Evolutionary conservation across 805 yeast genomes (phyloP).

Genomic region (Naumovozyma baii): DNA sequence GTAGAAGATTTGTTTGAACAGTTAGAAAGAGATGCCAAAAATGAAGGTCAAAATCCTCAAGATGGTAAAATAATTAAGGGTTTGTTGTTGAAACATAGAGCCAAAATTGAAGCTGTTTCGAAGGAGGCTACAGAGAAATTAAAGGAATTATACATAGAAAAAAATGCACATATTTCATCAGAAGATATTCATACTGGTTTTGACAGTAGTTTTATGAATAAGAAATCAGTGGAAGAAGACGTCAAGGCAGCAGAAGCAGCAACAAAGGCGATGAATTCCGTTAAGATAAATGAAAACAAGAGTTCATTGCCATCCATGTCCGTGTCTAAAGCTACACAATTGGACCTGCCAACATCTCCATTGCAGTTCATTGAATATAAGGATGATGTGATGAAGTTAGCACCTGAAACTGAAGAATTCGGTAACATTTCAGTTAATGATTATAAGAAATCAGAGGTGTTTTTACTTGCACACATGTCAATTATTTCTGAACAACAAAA

Average conservation of each 20-base stretch:
- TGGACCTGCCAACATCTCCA: slow-evolving; percentile 1
- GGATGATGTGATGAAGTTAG: slow-evolving; percentile 43
- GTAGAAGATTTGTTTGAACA: slow-evolving; percentile 81
- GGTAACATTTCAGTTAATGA: slow-evolving; percentile 46
- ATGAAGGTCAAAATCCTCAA: slow-evolving; percentile 36
- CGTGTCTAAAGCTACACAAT: neutral
- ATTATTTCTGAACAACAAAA: slow-evolving; percentile 78
- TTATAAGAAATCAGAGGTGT: slow-evolving; percentile 41
- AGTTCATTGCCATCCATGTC: neutral
- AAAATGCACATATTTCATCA: slow-evolving; percentile 65
- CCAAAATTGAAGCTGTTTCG: slow-evolving; percentile 59
- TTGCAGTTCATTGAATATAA: slow-evolving; percentile 23
- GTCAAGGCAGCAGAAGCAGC: slow-evolving; percentile 4
- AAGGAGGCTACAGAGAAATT: slow-evolving; percentile 57
- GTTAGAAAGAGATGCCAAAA: slow-evolving; percentile 48
- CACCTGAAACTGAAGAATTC: slow-evolving; percentile 58
- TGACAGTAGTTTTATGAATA: slow-evolving; percentile 74
- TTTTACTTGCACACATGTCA: slow-evolving; percentile 47
- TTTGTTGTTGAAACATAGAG: slow-evolving; percentile 46
- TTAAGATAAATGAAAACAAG: slow-evolving; percentile 1
- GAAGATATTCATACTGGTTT: slow-evolving; percentile 91
- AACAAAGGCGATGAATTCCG: slow-evolving; percentile 4
- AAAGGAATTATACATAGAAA: slow-evolving; percentile 58
- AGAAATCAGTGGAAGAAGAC: slow-evolving; percentile 29
- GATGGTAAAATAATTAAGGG: slow-evolving; percentile 33